These are phyloP conservation scores for Parachaetomium inaequale DNA, from an alignment of 495 filamentous ascomycete genomes.

Conservation along the genomic window DNA sequence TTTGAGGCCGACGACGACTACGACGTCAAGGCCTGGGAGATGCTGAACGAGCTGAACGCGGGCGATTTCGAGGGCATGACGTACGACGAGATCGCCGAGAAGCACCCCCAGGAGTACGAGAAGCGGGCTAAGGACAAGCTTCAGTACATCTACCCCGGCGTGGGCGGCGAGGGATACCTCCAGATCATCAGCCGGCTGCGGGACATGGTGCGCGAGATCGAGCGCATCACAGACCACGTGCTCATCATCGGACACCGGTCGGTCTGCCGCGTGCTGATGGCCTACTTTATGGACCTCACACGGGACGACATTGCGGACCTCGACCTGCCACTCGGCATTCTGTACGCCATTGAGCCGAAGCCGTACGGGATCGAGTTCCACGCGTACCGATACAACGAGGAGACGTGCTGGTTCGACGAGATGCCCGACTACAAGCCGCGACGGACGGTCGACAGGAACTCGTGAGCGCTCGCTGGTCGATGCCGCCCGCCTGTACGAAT, in stretches of 20 bases:
- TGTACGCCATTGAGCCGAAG: slow-evolving; percentile 94
- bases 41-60: slow-evolving; percentile 94
- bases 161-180: slow-evolving; percentile 92
- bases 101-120: slow-evolving; percentile 72
- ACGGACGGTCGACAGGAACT: slow-evolving; percentile 48
- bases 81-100: slow-evolving; percentile 77
- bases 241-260: slow-evolving; percentile 87
- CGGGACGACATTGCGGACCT: slow-evolving; percentile 87
- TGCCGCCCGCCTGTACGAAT: slow-evolving; percentile 9
- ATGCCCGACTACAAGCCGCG: slow-evolving; percentile 70
- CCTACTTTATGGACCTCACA: slow-evolving; percentile 90
- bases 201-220: slow-evolving; percentile 94
- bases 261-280: slow-evolving; percentile 84
- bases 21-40: slow-evolving; percentile 95
- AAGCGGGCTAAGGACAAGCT: slow-evolving; percentile 77
- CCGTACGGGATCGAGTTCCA: slow-evolving; percentile 97
- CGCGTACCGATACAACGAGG: slow-evolving; percentile 81
- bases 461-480: slow-evolving; percentile 9
- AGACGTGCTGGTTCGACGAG: slow-evolving; percentile 74
- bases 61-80: slow-evolving; percentile 92
- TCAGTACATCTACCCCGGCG: slow-evolving; percentile 88
- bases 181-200: slow-evolving; percentile 94
- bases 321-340: slow-evolving; percentile 84
- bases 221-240: slow-evolving; percentile 94
- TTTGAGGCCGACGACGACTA: slow-evolving; percentile 95